These are phyloP conservation scores for Mucor plumbeus DNA, from an alignment of 371 early-diverging fungal genomes.

Conservation along the genomic window DNA sequence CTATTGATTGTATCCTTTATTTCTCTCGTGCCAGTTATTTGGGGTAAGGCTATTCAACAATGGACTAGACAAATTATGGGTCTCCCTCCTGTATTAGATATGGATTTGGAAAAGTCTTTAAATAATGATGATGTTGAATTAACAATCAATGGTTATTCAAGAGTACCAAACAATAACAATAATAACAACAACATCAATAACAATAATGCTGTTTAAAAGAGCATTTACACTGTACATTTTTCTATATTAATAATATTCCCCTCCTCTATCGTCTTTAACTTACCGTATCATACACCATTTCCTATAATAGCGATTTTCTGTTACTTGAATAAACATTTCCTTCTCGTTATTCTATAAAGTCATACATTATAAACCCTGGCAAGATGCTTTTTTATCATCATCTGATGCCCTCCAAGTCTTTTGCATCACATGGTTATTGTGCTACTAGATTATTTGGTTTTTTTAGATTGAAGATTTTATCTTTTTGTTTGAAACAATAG, in stretches of 20 bases:
- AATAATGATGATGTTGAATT: slow-evolving; percentile 11
- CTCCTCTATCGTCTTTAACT: background rate
- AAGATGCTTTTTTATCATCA: too few relatives aligned
- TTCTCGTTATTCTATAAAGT: background rate
- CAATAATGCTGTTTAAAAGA: background rate
- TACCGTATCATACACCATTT: background rate
- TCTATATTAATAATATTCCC: slow-evolving; percentile 2
- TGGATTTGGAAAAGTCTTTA: slow-evolving; percentile 30
- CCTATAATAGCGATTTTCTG: background rate
- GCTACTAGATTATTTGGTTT: background rate
- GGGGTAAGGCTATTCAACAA: slow-evolving; percentile 48
- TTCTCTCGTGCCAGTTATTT: slow-evolving; percentile 51
- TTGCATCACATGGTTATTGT: background rate
- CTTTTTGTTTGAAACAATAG: too few relatives aligned
- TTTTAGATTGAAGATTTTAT: too few relatives aligned
- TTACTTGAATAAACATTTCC: slow-evolving; percentile 4
- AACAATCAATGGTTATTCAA: slow-evolving; percentile 11
- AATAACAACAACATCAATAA: background rate
- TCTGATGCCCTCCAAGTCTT: background rate
- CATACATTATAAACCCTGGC: background rate
- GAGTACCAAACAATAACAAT: slow-evolving; percentile 6
- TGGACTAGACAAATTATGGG: slow-evolving; percentile 25
- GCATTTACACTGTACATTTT: slow-evolving; percentile 1
- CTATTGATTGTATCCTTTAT: slow-evolving; percentile 49
- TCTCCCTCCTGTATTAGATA: slow-evolving; percentile 23